Evolutionary conservation across 768 basidiomycete genomes (phyloP), one percentile per base, ranked within the genome.

Genomic region (Peribolospora kevripleyi): DNA sequence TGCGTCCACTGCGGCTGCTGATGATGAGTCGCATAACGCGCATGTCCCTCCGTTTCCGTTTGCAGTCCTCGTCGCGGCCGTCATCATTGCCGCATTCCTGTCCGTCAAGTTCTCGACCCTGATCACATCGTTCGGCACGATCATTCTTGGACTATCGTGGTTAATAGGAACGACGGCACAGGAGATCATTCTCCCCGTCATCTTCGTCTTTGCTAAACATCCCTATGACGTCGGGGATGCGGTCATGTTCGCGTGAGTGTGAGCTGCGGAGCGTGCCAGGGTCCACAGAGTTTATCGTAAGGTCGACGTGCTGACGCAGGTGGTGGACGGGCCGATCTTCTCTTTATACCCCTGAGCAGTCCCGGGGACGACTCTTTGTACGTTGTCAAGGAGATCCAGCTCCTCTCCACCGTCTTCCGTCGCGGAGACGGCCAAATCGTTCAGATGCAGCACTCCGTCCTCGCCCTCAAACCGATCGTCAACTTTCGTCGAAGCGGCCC

Each of bases 21-120:
- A 25, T 25, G 25, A 25, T 25, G 25, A 25, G 25, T 25, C 25
- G 25, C 25, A 25, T 25, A 25, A 25, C 25, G 25, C 25, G 25
- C 25, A 25, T 25, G 25, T 25, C 25, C 25, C 25, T 25, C 25
- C 25, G 25, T 25, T 25, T 25, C 25, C 25, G 25, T 25, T 25
- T 25, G 25, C 25, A 25, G 25, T 78, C 43, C 68, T 88, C 53
- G 71, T 83, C 46, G 77, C 76, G 4, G 66, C 76, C 41, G 65
- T 93, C n/a, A 80, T 93, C 62, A 72, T 88, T 55, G 82, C 84
- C 11, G 80, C 86, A n/a, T 75, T 79, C 48, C 68, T 90, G 64
- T 79, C 60, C 55, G 76, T 69, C 10, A 52, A 14, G 45, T 54
- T 56, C 65, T 60, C 59, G 37, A 51, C 51, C 25, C 40, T 54